A percentile compares a stretch with the other conserved stretches of the same genome.
Evolutionary conservation across 176 grass and related monocot genomes (phyloP).

Genomic region (Thinopyrum elongatum): DNA sequence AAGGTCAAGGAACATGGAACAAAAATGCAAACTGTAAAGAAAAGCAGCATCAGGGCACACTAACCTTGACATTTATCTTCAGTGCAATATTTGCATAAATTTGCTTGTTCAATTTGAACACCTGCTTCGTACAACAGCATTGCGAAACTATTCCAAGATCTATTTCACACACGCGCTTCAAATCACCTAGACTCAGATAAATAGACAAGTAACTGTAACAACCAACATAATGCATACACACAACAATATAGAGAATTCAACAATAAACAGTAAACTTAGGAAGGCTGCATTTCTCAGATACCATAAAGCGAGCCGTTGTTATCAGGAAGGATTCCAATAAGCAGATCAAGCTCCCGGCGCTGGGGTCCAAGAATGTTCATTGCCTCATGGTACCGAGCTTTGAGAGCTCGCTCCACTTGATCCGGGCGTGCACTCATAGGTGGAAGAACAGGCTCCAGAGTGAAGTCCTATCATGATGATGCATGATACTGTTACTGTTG

Average conservation of each 20-base stretch:
- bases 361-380: constrained; percentile 61
- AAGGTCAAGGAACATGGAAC: constrained; percentile 7
- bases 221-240: neutral
- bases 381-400: constrained; percentile 59
- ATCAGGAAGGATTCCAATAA: constrained; percentile 89
- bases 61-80: constrained; percentile 99
- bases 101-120: constrained; percentile 74
- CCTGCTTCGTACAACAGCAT: constrained; percentile 88
- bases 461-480: constrained; percentile 51
- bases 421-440: constrained; percentile 44
- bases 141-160: constrained; percentile 88
- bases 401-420: constrained; percentile 65
- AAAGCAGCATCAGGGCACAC: neutral
- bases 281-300: constrained; percentile 26
- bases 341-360: constrained; percentile 68
- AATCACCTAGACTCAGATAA: constrained; percentile 50
- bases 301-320: constrained; percentile 93
- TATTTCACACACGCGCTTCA: constrained; percentile 95
- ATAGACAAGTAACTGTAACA: neutral
- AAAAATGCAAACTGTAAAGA: neutral
- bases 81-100: constrained; percentile 89
- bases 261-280: neutral
- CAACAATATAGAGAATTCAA: neutral
- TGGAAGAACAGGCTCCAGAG: constrained; percentile 67
- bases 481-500: neutral